Percentiles rank a stretch among this genome's conserved stretches.
phyloP scores from a whole-genome alignment of 371 early-diverging fungal genomes.

The Mycotypha africana region DNA sequence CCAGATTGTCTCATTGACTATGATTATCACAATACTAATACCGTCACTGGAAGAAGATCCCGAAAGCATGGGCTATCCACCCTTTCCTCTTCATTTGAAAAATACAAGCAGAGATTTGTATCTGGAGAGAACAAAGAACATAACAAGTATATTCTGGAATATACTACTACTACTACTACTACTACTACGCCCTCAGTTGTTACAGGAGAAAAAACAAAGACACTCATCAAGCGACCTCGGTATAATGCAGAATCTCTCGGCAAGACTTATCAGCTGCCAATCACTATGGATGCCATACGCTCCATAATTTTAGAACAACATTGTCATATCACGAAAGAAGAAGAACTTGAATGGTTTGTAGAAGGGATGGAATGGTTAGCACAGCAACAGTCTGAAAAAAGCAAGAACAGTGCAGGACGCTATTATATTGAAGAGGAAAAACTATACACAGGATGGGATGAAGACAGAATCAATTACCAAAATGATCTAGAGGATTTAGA shows the following conservation, averaged over 20 bases:
- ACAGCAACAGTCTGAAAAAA: constrained; percentile 13
- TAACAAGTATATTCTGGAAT: too few species aligned
- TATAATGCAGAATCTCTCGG: constrained; percentile 2
- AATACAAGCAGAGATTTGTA: too few species aligned
- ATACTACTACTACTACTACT: too few species aligned
- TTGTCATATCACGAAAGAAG: constrained; percentile 10
- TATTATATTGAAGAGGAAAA: constrained; percentile 12
- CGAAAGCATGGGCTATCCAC: too few species aligned
- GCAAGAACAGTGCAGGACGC: not conserved
- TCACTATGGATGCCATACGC: constrained; percentile 13
- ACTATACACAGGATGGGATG: not conserved
- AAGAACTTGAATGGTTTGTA: constrained; percentile 17
- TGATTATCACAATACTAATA: too few species aligned
- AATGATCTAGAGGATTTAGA: constrained; percentile 11
- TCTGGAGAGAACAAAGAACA: too few species aligned
- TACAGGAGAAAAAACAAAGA: too few species aligned
- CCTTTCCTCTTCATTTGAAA: too few species aligned
- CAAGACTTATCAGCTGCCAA: constrained; percentile 1
- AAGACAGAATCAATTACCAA: not conserved
- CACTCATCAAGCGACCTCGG: constrained; percentile 7
- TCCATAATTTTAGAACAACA: constrained; percentile 14
- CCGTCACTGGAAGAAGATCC: not conserved
- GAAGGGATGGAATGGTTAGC: constrained; percentile 19
- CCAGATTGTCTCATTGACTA: not conserved
- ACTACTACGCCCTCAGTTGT: not conserved